Percentiles rank a stretch among this genome's conserved stretches.
These are phyloP conservation scores for Zymoseptoria passerinii DNA, from an alignment of 2,329 filamentous ascomycete genomes.

Conservation along the genomic window DNA sequence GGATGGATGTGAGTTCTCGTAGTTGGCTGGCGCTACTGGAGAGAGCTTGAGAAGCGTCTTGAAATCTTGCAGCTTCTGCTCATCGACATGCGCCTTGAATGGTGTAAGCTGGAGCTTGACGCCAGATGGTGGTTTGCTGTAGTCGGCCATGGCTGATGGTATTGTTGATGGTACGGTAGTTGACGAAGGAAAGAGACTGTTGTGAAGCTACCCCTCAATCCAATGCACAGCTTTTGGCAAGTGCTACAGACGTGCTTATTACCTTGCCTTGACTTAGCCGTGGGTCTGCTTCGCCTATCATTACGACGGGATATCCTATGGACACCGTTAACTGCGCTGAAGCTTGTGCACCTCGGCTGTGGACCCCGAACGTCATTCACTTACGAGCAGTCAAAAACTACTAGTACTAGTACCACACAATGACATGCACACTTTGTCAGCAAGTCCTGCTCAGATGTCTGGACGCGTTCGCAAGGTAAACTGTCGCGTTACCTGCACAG, in stretches of 20 bases:
- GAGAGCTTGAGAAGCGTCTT: slow-evolving; percentile 41
- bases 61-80: slow-evolving; percentile 40
- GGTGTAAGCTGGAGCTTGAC: slow-evolving; percentile 33
- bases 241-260: neutral
- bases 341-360: neutral
- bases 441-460: neutral
- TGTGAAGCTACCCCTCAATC: neutral
- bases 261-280: neutral
- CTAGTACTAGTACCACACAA: neutral
- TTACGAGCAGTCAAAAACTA: neutral
- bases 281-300: no score
- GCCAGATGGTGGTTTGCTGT: slow-evolving; percentile 28
- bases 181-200: neutral
- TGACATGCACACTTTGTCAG: neutral
- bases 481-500: neutral
- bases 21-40: slow-evolving; percentile 42
- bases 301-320: neutral
- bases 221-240: neutral
- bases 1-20: slow-evolving; percentile 34
- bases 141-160: slow-evolving; percentile 12
- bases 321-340: neutral
- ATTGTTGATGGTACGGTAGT: neutral
- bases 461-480: neutral
- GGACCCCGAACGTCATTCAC: neutral
- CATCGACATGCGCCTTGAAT: slow-evolving; percentile 38